Evolutionary conservation across 208 protist species (phyloP), one percentile per base, ranked within the genome.

Genomic region (Leishmania lainsoni): DNA sequence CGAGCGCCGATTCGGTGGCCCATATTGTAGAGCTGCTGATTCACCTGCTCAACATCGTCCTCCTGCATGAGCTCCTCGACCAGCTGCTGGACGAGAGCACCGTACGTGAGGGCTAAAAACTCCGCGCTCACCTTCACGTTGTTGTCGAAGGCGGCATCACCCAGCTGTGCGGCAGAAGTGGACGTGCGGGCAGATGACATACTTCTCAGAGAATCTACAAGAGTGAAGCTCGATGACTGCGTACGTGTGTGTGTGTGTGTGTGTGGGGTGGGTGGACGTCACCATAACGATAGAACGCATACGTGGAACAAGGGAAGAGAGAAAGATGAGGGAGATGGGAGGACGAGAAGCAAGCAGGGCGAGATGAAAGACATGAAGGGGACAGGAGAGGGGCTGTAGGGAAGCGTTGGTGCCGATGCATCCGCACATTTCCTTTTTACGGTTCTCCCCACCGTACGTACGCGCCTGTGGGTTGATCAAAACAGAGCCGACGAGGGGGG

Each of bases 41-140:
- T 99, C 29, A 99, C 97, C 80, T 90, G 92, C 65, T 97, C 94
- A 32, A 99, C 92, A 81, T 98, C 93, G 71, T 99, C 98, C 79
- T 97, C 89, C 75, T 94, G 90, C 42, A 87, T 70, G 68, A 95
- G 91, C 81, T 99, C 98, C 78, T 98, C 95, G 0, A 99, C 79
- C 65, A 99, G 88, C 86, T 99, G 98, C 80, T 96, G 92, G 16
- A 99, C 98, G 0, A 99, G 83, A 39, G 98, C 93, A 45, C 99
- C 99, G 85, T 99, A 99, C 22, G 97, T 99, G 51, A 99, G 91
- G 49, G 98, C 98, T 69, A 99, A 98, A 71, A 99, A 95, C 89
- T 99, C 98, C 1, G 98, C 91, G 85, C 97, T 99, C 68, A 94
- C 87, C 78, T 98, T 98, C 3, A 86, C 90, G 51, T 80, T 86